Evolutionary conservation across 1,284 basidiomycete genomes (phyloP).

Genomic region (Moesziomyces parantarcticus): DNA sequence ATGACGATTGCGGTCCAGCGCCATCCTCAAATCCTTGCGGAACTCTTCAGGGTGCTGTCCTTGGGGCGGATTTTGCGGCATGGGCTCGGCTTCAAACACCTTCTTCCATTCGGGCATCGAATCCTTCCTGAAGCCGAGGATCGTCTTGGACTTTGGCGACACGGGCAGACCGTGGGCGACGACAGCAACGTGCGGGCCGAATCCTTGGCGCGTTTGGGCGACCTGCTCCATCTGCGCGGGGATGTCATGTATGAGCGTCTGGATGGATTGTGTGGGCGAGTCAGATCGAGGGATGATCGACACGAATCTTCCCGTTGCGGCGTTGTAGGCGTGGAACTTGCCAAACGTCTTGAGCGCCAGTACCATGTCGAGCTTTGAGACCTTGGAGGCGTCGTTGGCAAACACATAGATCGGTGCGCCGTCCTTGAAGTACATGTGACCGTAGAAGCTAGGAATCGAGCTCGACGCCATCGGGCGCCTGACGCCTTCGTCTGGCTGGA

Average conservation of each 20-base stretch:
- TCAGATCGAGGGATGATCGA: neutral
- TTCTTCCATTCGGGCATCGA: neutral
- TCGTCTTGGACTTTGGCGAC: neutral
- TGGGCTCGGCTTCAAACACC: neutral
- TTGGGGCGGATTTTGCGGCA: neutral
- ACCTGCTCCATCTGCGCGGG: neutral
- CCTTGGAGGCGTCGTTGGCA: neutral
- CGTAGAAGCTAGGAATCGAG: neutral
- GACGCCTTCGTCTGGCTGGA: neutral
- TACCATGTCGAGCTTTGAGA: neutral
- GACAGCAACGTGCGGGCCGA: neutral
- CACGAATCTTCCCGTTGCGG: neutral
- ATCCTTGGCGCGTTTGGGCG: neutral
- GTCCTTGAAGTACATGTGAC: neutral
- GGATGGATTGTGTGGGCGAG: neutral
- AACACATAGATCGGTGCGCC: neutral
- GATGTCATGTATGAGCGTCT: neutral
- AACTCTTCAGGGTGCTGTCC: neutral
- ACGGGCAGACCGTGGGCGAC: neutral
- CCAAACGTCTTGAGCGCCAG: neutral
- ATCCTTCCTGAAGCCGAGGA: neutral
- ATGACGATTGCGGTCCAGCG: neutral
- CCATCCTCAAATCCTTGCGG: neutral
- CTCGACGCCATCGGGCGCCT: too few relatives aligned
- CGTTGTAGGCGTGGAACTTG: neutral